Conservation (phyloP, 805 yeast species). For the Candida nitratophila region DNA sequence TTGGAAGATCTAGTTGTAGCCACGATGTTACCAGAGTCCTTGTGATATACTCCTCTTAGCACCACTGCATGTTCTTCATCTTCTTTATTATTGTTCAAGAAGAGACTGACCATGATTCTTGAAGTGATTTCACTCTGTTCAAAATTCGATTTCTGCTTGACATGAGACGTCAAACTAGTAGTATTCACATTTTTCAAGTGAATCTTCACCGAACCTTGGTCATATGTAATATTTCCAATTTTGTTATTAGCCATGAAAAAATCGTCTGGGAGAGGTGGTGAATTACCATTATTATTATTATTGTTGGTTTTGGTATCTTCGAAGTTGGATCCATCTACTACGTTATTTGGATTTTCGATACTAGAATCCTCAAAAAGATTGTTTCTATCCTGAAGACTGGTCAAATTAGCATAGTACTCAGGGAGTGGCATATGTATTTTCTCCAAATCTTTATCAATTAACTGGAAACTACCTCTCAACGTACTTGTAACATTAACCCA, state of each 20-base stretch:
- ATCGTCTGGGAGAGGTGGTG: too few species aligned
- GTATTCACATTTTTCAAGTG: conserved; percentile 4
- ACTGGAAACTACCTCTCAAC: conserved; percentile 34
- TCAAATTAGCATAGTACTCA: conserved; percentile 15
- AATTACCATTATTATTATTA: too few species aligned
- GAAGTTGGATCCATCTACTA: neutral
- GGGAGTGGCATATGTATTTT: conserved; percentile 26
- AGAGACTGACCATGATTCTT: neutral
- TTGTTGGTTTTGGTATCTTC: too few species aligned
- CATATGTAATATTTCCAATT: neutral
- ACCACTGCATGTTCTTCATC: conserved; percentile 41
- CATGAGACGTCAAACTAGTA: neutral
- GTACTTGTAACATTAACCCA: conserved; percentile 42
- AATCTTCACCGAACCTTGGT: conserved; percentile 1
- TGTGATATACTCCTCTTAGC: conserved; percentile 59
- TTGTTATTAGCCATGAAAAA: too few species aligned
- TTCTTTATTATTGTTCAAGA: conserved; percentile 38
- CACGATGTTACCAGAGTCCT: conserved; percentile 55
- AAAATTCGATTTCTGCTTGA: neutral
- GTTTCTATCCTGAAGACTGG: conserved; percentile 6
- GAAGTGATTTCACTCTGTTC: conserved; percentile 1
- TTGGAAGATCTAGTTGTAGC: conserved; percentile 57
- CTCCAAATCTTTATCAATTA: conserved; percentile 9
- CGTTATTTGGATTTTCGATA: neutral
- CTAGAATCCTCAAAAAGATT: conserved; percentile 8